Evolutionary conservation across 306 rosid species (phyloP).

Genomic region (Acacia confusa): DNA sequence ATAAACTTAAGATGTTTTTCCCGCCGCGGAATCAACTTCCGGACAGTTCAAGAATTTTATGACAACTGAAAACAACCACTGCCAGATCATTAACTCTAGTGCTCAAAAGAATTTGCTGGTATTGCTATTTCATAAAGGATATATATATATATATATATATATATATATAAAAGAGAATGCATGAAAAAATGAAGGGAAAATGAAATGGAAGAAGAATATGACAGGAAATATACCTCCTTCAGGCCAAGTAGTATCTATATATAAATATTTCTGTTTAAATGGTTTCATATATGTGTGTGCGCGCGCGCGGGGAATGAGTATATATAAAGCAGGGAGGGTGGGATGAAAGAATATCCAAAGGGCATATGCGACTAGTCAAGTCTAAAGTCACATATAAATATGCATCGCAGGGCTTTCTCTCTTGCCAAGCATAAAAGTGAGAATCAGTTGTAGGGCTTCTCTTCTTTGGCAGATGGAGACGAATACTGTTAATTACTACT

Average conservation of each 20-base stretch:
- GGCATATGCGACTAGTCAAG: slow-evolving; percentile 45
- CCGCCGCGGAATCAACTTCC: background rate
- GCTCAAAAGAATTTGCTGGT: background rate
- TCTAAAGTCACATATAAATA: slow-evolving; percentile 25
- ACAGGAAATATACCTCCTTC: background rate
- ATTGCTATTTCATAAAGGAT: background rate
- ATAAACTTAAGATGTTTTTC: too few species aligned
- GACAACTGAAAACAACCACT: background rate
- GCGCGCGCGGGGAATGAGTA: slow-evolving; percentile 20
- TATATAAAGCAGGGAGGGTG: slow-evolving; percentile 32
- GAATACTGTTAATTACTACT: too few species aligned
- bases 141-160: too few species aligned
- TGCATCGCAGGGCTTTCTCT: background rate
- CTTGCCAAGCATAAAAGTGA: slow-evolving; percentile 36
- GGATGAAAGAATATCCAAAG: slow-evolving; percentile 47
- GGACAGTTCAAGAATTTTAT: background rate
- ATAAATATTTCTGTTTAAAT: too few species aligned
- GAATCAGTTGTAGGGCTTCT: slow-evolving; percentile 62
- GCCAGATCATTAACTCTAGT: background rate
- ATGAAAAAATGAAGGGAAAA: background rate
- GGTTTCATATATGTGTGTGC: background rate
- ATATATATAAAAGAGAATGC: background rate
- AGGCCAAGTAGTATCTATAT: background rate
- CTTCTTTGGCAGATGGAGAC: slow-evolving; percentile 54
- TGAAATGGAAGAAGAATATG: background rate